These are phyloP conservation scores for Hypoxylon sp. DNA, from an alignment of 2,329 filamentous ascomycete genomes.

Conservation along the genomic window DNA sequence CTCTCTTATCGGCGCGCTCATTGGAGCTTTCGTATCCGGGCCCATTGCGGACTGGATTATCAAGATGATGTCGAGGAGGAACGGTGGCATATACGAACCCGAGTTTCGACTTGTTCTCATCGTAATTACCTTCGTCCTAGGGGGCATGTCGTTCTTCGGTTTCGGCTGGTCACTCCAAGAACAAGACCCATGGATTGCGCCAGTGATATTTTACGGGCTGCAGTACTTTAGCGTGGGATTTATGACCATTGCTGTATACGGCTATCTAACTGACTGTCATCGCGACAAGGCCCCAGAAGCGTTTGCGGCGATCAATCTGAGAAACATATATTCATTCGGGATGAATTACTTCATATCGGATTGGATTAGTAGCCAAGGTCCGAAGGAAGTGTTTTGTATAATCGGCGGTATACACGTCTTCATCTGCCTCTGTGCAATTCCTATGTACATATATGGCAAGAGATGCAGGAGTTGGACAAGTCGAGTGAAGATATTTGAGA, in stretches of 20 bases:
- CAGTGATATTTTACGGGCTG: slow-evolving; percentile 50
- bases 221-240: slow-evolving; percentile 49
- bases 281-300: slow-evolving; percentile 54
- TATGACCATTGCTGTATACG: slow-evolving; percentile 55
- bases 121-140: slow-evolving; percentile 54
- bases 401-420: slow-evolving; percentile 56
- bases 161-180: slow-evolving; percentile 54
- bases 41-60: slow-evolving; percentile 71
- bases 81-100: slow-evolving; percentile 68
- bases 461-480: slow-evolving; percentile 54
- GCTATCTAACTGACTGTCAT: slow-evolving; percentile 56
- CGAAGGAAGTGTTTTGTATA: slow-evolving; percentile 54
- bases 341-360: slow-evolving; percentile 57
- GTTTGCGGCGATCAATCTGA: slow-evolving; percentile 48
- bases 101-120: slow-evolving; percentile 60
- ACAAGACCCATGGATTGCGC: slow-evolving; percentile 48
- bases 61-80: slow-evolving; percentile 67
- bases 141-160: slow-evolving; percentile 56
- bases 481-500: slow-evolving; percentile 51
- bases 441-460: slow-evolving; percentile 57
- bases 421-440: slow-evolving; percentile 54
- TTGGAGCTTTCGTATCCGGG: slow-evolving; percentile 71
- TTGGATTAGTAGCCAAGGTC: slow-evolving; percentile 55
- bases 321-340: slow-evolving; percentile 55
- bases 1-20: slow-evolving; percentile 67